Conservation (phyloP, 768 basidiomycete species). For the Leccinum barrowsii region DNA sequence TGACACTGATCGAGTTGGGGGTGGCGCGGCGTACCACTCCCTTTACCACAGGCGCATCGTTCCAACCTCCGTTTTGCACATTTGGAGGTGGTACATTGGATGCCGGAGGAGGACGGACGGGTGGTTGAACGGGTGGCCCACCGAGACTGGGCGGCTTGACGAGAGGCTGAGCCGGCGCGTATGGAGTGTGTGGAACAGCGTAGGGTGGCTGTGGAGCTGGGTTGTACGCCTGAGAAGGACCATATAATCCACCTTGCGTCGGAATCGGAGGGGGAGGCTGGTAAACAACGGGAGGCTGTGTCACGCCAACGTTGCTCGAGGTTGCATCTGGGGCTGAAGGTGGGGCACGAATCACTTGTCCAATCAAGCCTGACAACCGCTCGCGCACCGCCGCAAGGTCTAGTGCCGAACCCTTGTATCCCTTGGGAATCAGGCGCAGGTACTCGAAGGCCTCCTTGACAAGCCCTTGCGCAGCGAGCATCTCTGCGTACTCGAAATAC, state of each 20-base stretch:
- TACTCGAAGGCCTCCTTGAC: slow-evolving; percentile 78
- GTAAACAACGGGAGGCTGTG: neutral
- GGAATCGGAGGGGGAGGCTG: slow-evolving; percentile 17
- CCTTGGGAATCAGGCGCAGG: slow-evolving; percentile 71
- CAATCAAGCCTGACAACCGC: slow-evolving; percentile 42
- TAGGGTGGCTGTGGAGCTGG: neutral
- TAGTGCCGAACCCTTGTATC: slow-evolving; percentile 62
- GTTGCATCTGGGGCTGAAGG: slow-evolving; percentile 26
- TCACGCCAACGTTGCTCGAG: slow-evolving; percentile 28
- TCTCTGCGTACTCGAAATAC: slow-evolving; percentile 93
- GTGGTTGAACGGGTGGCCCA: slow-evolving; percentile 36
- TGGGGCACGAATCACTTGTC: slow-evolving; percentile 17
- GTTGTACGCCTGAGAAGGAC: slow-evolving; percentile 29
- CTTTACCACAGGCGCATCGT: slow-evolving; percentile 67
- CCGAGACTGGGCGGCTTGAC: slow-evolving; percentile 41
- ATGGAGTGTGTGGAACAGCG: neutral
- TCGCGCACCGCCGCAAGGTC: slow-evolving; percentile 45
- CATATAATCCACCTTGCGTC: slow-evolving; percentile 13
- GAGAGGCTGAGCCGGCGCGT: slow-evolving; percentile 25
- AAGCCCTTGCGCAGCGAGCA: slow-evolving; percentile 88
- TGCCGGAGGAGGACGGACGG: slow-evolving; percentile 42
- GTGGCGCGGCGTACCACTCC: slow-evolving; percentile 41
- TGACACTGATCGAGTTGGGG: slow-evolving; percentile 44
- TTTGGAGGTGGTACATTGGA: slow-evolving; percentile 57
- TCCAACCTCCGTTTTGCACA: slow-evolving; percentile 81